A percentile compares a stretch with the other conserved stretches of the same genome.
phyloP scores from a whole-genome alignment of 768 basidiomycete genomes.

The Xerocomellus intermedius region DNA sequence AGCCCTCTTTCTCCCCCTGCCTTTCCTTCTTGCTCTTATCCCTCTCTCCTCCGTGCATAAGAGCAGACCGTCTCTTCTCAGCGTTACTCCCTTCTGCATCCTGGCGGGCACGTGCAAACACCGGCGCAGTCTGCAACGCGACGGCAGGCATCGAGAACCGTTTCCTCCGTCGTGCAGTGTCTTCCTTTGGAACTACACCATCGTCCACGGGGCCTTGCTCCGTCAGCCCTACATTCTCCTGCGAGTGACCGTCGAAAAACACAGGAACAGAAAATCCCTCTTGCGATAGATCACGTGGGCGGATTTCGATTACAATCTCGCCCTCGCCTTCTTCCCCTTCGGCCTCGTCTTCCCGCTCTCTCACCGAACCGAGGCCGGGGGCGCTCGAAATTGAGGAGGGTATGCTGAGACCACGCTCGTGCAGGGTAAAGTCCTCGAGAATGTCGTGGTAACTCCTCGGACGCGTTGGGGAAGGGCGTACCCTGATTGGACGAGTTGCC shows the following conservation, averaged over 20 bases:
- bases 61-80: conserved; percentile 51
- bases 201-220: not conserved
- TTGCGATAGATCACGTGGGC: not conserved
- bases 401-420: conserved; percentile 30
- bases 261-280: not conserved
- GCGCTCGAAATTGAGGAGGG: conserved; percentile 32
- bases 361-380: conserved; percentile 23
- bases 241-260: not conserved
- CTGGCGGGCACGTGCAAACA: conserved; percentile 54
- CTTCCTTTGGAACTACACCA: conserved; percentile 41
- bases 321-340: not conserved
- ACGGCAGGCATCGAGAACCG: conserved; percentile 78
- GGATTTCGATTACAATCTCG: not conserved
- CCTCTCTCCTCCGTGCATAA: conserved; percentile 48
- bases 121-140: conserved; percentile 68
- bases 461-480: conserved; percentile 38
- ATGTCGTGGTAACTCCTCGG: conserved; percentile 68
- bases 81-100: conserved; percentile 12
- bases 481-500: conserved; percentile 24
- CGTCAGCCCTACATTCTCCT: conserved; percentile 1
- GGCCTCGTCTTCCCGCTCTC: conserved; percentile 19
- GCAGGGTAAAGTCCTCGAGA: conserved; percentile 57
- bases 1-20: conserved; percentile 24
- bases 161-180: conserved; percentile 61
- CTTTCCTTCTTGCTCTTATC: conserved; percentile 20